phyloP scores from a whole-genome alignment of 2,329 filamentous ascomycete species.

The Pseudogymnoascus sp. region DNA sequence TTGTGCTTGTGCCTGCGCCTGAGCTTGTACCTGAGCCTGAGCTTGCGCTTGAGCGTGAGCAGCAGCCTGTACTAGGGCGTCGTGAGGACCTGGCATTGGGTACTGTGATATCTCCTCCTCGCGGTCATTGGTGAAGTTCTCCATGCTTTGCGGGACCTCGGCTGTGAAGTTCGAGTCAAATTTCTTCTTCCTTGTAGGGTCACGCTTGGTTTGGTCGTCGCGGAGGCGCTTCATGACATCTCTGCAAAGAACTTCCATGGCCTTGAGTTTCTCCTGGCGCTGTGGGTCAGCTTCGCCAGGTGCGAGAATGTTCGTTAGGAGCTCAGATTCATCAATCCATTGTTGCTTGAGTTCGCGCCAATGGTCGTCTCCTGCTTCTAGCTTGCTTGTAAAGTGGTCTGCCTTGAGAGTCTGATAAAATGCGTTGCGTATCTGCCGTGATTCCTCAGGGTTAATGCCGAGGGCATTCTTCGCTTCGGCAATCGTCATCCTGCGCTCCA shows the following conservation, averaged over 20 bases:
- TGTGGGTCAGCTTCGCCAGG: conserved; percentile 43
- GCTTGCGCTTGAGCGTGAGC: conserved; percentile 23
- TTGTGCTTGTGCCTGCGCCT: conserved; percentile 11
- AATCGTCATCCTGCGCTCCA: conserved; percentile 59
- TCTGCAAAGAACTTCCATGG: conserved; percentile 61
- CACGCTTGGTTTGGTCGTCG: conserved; percentile 53
- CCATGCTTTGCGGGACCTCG: conserved; percentile 14
- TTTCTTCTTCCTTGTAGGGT: conserved; percentile 38
- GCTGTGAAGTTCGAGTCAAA: conserved; percentile 31
- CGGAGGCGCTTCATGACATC: conserved; percentile 71
- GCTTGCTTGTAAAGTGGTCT: conserved; percentile 61
- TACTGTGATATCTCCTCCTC: conserved; percentile 3
- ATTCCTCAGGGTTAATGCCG: conserved; percentile 59
- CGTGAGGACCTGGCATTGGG: conserved; percentile 10
- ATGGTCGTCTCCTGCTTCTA: conserved; percentile 61
- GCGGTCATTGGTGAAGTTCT: neutral
- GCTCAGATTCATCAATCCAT: conserved; percentile 53
- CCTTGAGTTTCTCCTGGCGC: conserved; percentile 48
- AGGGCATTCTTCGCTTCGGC: conserved; percentile 65
- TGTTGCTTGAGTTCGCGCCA: conserved; percentile 61
- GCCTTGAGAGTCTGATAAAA: conserved; percentile 58
- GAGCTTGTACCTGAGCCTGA: conserved; percentile 17
- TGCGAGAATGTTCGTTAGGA: conserved; percentile 47
- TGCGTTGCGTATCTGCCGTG: conserved; percentile 53
- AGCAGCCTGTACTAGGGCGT: conserved; percentile 26